Base-by-base conservation (phyloP, 2,329 filamentous ascomycete species). In the Tricladium varicosporioides region DNA sequence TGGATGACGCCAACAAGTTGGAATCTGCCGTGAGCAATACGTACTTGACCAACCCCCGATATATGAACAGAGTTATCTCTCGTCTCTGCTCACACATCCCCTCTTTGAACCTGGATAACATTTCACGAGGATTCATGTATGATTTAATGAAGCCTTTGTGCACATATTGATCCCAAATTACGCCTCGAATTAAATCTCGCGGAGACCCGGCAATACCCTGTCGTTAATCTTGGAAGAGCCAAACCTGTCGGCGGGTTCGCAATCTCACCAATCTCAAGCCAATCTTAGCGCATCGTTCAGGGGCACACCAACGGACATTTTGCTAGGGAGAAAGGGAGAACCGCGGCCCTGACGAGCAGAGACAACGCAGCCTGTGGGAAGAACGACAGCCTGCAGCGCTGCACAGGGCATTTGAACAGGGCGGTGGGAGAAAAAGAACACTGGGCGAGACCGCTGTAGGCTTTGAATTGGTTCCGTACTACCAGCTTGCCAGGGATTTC, bases 171-270 rank as follows among this genome's bases (percentile, higher is more conserved):
- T 18, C 15, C 16, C 19, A 47, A 13, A 47, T 47, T 47, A 16
- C 45, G 13, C n/a, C n/a, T 14, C 45, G 45, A 47, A 47, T 47
- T 16, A 47, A 47, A 47, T 47, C 22, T 47, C 45, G 45, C 45
- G 45, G 45, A 47, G n/a, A 13, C 15, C 45, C 45, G n/a, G 22
- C 36, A 5, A 10, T 10, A 5, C 36, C 36, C 9, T 40, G 36
- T 40, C 36, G n/a, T 11, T 40, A 40, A 40, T 40, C n/a, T 40
- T 40, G 16, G 43, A 22, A 47, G 45, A 22, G 14, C 9, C 18
- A 11, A 16, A 46, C 7, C 43, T 16, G 18, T 27, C 22, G 22
- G 22, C 22, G 22, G 22, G 22, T 27, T 27, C 5, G n/a, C 43
- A 46, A 46, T 18, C 43, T 22, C 43, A 16, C 45, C 16, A 47